Evolutionary conservation across 140 eudicot species (phyloP).

Genomic region (Bidens hawaiensis): DNA sequence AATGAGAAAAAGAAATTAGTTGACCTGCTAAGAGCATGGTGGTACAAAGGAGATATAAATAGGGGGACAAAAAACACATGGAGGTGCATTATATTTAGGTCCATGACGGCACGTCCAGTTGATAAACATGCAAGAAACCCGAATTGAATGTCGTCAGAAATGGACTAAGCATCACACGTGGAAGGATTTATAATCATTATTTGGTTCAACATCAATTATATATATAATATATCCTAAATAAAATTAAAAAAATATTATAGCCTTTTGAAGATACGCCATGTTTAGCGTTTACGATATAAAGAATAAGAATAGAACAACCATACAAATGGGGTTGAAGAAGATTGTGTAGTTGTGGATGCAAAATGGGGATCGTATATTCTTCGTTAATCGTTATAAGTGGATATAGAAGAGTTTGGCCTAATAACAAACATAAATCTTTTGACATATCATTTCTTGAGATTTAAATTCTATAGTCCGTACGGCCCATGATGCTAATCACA

Average conservation of each 20-base stretch:
- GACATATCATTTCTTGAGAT: too few relatives aligned
- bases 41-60: conserved; percentile 19
- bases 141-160: conserved; percentile 18
- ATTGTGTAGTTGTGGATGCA: too few relatives aligned
- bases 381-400: too few relatives aligned
- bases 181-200: background rate
- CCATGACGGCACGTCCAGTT: conserved; percentile 33
- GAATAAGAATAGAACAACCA: background rate
- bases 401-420: too few relatives aligned
- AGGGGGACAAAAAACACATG: conserved; percentile 35
- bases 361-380: too few relatives aligned
- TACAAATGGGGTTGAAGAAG: background rate
- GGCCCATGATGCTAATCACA: too few relatives aligned
- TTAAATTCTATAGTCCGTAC: too few relatives aligned
- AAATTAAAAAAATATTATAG: too few relatives aligned
- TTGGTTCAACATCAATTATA: background rate
- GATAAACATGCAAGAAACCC: conserved; percentile 9
- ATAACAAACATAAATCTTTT: too few relatives aligned
- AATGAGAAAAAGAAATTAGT: background rate
- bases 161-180: conserved; percentile 36
- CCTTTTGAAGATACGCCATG: background rate
- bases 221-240: too few relatives aligned
- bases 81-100: conserved; percentile 33
- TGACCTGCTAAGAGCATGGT: background rate
- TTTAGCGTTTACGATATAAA: background rate